Evolutionary conservation across 1,284 basidiomycete genomes (phyloP).

Genomic region (Jaminaea rosea): DNA sequence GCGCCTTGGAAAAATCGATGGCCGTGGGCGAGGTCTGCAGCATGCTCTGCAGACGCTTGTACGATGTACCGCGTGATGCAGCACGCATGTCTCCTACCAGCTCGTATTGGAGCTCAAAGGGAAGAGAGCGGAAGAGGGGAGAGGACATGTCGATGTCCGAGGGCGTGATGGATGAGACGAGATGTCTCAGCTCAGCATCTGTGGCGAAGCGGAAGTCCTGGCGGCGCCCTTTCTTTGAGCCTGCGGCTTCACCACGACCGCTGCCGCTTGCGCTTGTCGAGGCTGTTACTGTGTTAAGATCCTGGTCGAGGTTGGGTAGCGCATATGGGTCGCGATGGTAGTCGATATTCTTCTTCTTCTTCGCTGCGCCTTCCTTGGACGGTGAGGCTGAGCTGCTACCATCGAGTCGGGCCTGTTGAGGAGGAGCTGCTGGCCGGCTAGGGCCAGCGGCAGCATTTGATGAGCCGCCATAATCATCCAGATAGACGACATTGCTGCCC

Average conservation of each 20-base stretch:
- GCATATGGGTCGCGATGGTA: constrained; percentile 44
- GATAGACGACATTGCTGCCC: constrained; percentile 51
- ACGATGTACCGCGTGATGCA: constrained; percentile 86
- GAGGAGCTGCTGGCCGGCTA: constrained; percentile 5
- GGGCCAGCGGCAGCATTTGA: constrained; percentile 1
- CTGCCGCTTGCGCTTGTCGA: constrained; percentile 49
- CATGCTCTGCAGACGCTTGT: constrained; percentile 85
- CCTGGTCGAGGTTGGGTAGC: constrained; percentile 35
- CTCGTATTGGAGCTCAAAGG: constrained; percentile 94
- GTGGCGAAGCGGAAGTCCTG: constrained; percentile 43
- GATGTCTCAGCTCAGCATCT: constrained; percentile 34
- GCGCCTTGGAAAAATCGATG: constrained; percentile 88
- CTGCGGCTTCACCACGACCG: constrained; percentile 51
- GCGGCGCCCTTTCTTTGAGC: constrained; percentile 11
- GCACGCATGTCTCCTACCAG: constrained; percentile 90
- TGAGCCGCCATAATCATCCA: constrained; percentile 27
- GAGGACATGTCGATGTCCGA: constrained; percentile 43
- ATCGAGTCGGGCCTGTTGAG: too few relatives aligned
- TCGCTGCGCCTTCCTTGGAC: constrained; percentile 37
- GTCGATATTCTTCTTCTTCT: constrained; percentile 46
- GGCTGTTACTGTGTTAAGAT: constrained; percentile 18
- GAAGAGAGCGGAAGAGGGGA: constrained; percentile 68
- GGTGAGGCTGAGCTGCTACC: constrained; percentile 48
- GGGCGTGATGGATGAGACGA: constrained; percentile 39
- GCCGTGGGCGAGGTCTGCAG: constrained; percentile 68